Evolutionary conservation across 805 yeast species (phyloP).

Genomic region (Starmera quercuum): DNA sequence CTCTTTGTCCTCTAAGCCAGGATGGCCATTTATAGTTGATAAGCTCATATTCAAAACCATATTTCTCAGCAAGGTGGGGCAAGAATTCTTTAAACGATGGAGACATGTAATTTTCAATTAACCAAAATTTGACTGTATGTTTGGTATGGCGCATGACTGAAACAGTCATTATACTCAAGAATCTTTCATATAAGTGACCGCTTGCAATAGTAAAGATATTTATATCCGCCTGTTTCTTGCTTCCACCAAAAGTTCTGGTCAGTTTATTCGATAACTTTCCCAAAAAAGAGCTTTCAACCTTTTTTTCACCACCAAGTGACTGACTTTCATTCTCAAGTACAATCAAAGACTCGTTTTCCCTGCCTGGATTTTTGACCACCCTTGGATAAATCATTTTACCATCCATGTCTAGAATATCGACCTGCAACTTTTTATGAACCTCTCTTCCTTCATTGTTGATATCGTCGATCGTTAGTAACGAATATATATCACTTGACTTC

Average conservation of each 20-base stretch:
- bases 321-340: slow-evolving; percentile 7
- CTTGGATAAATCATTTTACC: slow-evolving; percentile 41
- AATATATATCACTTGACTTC: slow-evolving; percentile 33
- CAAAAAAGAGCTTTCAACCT: background rate
- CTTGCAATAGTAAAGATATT: slow-evolving; percentile 80
- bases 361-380: slow-evolving; percentile 33
- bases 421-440: slow-evolving; percentile 10
- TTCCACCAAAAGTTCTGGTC: background rate
- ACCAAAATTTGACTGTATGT: slow-evolving; percentile 74
- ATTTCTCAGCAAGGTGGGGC: slow-evolving; percentile 49
- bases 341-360: slow-evolving; percentile 19
- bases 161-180: slow-evolving; percentile 70
- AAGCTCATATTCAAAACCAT: slow-evolving; percentile 64
- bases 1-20: slow-evolving; percentile 78
- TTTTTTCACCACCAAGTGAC: slow-evolving; percentile 2
- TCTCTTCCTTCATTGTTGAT: background rate
- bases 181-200: slow-evolving; percentile 72
- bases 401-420: slow-evolving; percentile 34
- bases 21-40: slow-evolving; percentile 90
- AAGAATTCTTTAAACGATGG: slow-evolving; percentile 55
- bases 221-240: slow-evolving; percentile 44
- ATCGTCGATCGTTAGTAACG: slow-evolving; percentile 26
- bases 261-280: background rate
- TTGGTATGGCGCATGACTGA: slow-evolving; percentile 64
- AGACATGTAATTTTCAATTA: slow-evolving; percentile 74